Base-by-base conservation (phyloP, 2,329 filamentous ascomycete species). In the Camillea tinctor region DNA sequence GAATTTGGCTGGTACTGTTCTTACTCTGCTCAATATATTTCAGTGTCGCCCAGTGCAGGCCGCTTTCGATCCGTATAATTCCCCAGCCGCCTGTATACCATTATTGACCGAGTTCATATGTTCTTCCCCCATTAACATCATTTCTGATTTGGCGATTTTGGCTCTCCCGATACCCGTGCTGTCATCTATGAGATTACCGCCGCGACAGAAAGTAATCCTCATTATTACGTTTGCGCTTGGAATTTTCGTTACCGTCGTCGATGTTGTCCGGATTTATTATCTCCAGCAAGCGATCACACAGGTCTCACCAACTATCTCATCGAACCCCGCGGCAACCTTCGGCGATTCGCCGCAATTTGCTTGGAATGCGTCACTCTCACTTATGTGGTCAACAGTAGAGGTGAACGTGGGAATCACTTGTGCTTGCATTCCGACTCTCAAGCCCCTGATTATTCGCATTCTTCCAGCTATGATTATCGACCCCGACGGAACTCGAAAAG, bases 331-430 rank as follows among this genome's bases (percentile, higher is more conserved):
- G 8, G 75, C 79, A 11, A 75, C 77, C 6, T 86, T 87, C 56
- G 84, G 84, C 7, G 79, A 78, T 50, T 80, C 81, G 50, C 69
- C 74, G 1, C 79, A 86, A 60, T 87, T 87, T 68, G 77, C 83
- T 57, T 91, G 86, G 88, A 93, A 94, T 71, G 91, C 91, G 0
- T 92, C 91, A 0, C 77, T 93, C 4, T 91, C 92, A 0, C 89
- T 96, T 71, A 94, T 97, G 91, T 98, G 93, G 94, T 94, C 91
- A 17, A 90, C 89, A 13, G 87, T 97, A 57, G 93, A 97, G 74
- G 92, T 97, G 70, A 95, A 96, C 66, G 81, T 96, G 1, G 93
- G 92, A 19, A 93, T 97, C 67, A 89, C 93, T 64, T 96, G 92
- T 71, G 93, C 90, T 50, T 97, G 93, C 69, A 90, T 97, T n/a